Evolutionary conservation across 2,329 filamentous ascomycete species (phyloP), one percentile per base, ranked within the genome.

Genomic region (Pyrenophora graminea): DNA sequence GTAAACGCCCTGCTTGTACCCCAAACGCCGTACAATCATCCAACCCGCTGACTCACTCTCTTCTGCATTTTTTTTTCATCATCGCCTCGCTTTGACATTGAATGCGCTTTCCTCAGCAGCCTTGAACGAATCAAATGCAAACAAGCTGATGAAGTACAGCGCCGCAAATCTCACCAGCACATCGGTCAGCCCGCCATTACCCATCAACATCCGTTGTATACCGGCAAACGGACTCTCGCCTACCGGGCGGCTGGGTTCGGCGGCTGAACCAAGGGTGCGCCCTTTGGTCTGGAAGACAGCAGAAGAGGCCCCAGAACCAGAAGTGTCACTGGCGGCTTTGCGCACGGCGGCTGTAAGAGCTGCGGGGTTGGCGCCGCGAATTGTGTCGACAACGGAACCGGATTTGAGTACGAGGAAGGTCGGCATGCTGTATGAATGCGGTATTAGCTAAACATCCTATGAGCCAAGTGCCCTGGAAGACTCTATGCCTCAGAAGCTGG

Each of bases 331-430:
- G 13, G 72, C 72, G 45, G 77, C 77, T 57, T 75, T 76, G 55
- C 75, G 69, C 9, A 80, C 75, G 25, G 77, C 77, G 40, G 74
- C 73, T 47, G 76, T 76, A 15, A 80, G 76, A 31, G 76, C 76
- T 18, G 76, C 70, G n/a, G 77, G 73, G 55, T 80, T 79, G 6
- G 77, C 77, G 64, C 77, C 77, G 30, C 76, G 74, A 53, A 80
- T 73, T 3, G 77, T 79, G 23, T 79, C 75, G 61, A 72, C 67
- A 19, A 79, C 76, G 38, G 70, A 68, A 31, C 60, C 64, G 59
- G 70, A 72, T 56, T 77, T 77, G 49, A 80, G 68, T 53, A 79
- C 70, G 48, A 80, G 75, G 67, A 80, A 80, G 18, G 77, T 80
- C 1, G 77, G 77, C 77, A 80, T 80, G 3, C 73, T 74, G 42